These are phyloP conservation scores for Vigna nakashimae DNA, from an alignment of 306 rosid species.

Conservation along the genomic window DNA sequence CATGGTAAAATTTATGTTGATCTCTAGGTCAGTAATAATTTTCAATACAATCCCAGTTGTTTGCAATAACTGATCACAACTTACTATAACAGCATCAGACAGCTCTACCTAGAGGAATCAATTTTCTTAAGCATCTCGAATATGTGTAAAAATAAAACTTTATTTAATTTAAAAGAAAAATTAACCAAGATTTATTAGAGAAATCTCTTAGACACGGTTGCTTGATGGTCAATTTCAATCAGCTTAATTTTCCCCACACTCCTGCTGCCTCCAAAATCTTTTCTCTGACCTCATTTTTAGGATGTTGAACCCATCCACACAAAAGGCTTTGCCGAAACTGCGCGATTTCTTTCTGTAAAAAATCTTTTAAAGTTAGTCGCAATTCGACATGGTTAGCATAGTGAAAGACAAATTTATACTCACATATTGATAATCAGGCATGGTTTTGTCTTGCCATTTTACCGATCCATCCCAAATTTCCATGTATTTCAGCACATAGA, in stretches of 20 bases:
- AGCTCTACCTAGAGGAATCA: neutral
- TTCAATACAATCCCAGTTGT: neutral
- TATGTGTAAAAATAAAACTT: neutral
- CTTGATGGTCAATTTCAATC: neutral
- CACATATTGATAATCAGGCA: slow-evolving; percentile 35
- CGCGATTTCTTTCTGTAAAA: slow-evolving; percentile 34
- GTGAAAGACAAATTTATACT: slow-evolving; percentile 19
- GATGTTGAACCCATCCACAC: slow-evolving; percentile 42
- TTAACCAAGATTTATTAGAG: neutral
- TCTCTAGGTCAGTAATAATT: too few species aligned
- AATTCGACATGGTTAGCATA: slow-evolving; percentile 4
- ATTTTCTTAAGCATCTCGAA: neutral
- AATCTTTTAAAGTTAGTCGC: neutral
- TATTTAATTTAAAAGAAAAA: neutral
- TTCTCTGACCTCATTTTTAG: slow-evolving; percentile 36
- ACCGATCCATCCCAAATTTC: slow-evolving; percentile 42
- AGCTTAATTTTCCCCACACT: slow-evolving; percentile 9
- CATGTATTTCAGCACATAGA: slow-evolving; percentile 44
- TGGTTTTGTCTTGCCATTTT: slow-evolving; percentile 44
- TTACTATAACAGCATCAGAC: too few species aligned
- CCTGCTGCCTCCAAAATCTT: slow-evolving; percentile 21
- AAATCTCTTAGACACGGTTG: neutral
- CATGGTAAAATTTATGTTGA: too few species aligned
- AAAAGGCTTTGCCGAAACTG: slow-evolving; percentile 20
- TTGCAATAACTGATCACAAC: neutral